Evolutionary conservation across 2,329 filamentous ascomycete genomes (phyloP), one percentile per base, ranked within the genome.

Genomic region (Emergomyces orientalis): DNA sequence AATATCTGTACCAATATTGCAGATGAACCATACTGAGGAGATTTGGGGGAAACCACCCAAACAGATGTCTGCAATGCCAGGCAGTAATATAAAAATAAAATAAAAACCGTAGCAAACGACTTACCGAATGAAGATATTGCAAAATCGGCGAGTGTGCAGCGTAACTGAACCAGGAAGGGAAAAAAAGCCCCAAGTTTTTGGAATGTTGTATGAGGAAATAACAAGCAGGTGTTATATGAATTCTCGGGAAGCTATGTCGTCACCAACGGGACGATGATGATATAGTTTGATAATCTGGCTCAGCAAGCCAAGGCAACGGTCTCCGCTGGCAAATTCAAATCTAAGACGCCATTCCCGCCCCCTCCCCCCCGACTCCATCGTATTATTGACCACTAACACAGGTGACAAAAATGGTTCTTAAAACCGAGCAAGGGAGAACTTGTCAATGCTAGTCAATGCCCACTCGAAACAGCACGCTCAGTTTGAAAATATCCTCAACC

Each of bases 191-290:
- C 55, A n/a, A 43, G 55, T 41, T 8, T 45, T 58, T 22, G 39
- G 19, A 11, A 43, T n/a, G 37, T 27, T 43, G 19, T 43, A 19
- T 14, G 22, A 30, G 56, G 11, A 34, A 9, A 19, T 27, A 43
- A 45, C n/a, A 19, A 32, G 8, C 22, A 41, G 34, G 34, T 3
- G n/a, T n/a, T 57, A 39, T 41, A 56, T 39, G 34, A 57, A 45
- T 58, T 9, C 30, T 30, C 32, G 8, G 9, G 32, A 34, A 52
- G 45, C 27, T 52, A 60, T 60, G 59, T 60, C 59, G 45, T 60
- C 59, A 60, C 59, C 7, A 30, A 32, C 41, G 41, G 41, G 39
- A 19, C 17, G 41, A 30, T 59, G 39, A 45, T 43, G 45, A 45
- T 39, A 37, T 37, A 22, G 41, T 32, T 30, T 14, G 25, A 60